Base-by-base conservation (phyloP, 192 early-diverging fungal species). In the Coemansia biformis region DNA sequence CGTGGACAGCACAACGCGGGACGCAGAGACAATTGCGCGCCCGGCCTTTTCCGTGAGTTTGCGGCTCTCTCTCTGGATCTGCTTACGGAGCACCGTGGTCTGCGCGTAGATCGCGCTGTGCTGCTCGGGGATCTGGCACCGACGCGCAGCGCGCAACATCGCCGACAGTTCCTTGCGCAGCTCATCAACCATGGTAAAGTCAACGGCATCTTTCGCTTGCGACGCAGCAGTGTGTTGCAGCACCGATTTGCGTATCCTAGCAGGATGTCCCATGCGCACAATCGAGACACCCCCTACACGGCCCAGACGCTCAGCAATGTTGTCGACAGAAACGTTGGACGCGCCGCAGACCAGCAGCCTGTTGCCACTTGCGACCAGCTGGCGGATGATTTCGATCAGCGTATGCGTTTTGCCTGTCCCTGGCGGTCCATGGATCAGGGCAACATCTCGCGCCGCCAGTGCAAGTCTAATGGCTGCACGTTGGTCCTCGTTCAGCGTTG, bases 351-450 rank as follows among this genome's bases (percentile, higher is more conserved):
- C 90, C 5, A 96, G 63, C 8, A 96, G 74, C 0, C 82, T 64
- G 26, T 84, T 63, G n/a, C 78, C 76, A 4, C 68, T 58, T 2
- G 57, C 64, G 9, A 62, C 59, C 3, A 96, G 69, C 53, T 90
- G 91, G 18, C 87, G 80, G 23, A 96, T 76, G n/a, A 92, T 66
- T 59, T 96, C 93, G 11, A 96, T 83, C n/a, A 89, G 46, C 11
- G 89, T 91, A 46, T 89, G 80, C 2, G 93, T 96, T 59, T 96
- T 93, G 33, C 91, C 91, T 14, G 89, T 90, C 32, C 85, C 86
- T 13, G 88, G 88, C 24, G 90, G 90, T 18, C 91, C 89, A 49
- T 93, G 91, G 28, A 91, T 78, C 38, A 93, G 65, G 4, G 85
- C 82, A 4, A 91, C 52, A 6, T 89, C 80, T 15, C 78, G 50